phyloP scores from a whole-genome alignment of 257 asterid genomes.

The Echites panduratus region DNA sequence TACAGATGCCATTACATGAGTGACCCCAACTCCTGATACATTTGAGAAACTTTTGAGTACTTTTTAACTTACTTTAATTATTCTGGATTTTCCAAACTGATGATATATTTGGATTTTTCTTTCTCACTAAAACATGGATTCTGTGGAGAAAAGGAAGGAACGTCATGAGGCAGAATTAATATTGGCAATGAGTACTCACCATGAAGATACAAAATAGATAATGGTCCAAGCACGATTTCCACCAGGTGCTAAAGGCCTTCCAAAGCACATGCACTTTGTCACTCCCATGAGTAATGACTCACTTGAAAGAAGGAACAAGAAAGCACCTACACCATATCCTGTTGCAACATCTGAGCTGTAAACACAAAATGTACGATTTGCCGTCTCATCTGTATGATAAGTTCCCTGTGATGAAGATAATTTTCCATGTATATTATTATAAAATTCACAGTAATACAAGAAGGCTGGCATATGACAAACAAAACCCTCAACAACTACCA shows the following conservation, averaged over 20 bases:
- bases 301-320: conserved; percentile 84
- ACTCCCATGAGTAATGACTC: conserved; percentile 88
- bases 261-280: conserved; percentile 92
- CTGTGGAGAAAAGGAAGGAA: background rate
- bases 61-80: background rate
- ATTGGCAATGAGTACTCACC: conserved; percentile 33
- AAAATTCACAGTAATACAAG: background rate
- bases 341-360: conserved; percentile 85
- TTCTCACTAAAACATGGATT: background rate
- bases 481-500: background rate
- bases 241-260: conserved; percentile 78
- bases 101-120: background rate
- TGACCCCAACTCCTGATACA: background rate
- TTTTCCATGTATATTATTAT: background rate
- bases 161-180: background rate
- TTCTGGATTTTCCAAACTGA: background rate
- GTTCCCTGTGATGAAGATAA: conserved; percentile 50
- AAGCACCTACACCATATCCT: conserved; percentile 91
- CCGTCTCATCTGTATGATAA: conserved; percentile 35
- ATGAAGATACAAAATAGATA: conserved; percentile 66
- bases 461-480: background rate
- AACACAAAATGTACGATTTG: conserved; percentile 78
- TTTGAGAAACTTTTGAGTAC: background rate
- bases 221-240: conserved; percentile 92
- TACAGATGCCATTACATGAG: background rate